Evolutionary conservation across 352 stramenopile genomes (phyloP).

Genomic region (Aphanomyces invadans): DNA sequence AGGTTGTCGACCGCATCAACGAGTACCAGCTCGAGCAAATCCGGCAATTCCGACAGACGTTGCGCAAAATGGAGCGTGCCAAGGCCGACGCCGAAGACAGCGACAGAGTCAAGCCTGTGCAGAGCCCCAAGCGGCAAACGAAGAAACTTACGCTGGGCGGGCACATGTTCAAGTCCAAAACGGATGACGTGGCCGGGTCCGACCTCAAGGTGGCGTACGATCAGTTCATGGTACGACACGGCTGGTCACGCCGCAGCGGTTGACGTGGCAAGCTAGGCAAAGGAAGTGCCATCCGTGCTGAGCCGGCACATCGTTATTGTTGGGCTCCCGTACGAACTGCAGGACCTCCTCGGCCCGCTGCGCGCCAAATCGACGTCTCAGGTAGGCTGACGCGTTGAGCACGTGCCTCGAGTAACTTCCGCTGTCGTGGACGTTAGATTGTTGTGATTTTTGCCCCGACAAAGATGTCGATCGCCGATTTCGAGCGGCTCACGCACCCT

Average conservation of each 20-base stretch:
- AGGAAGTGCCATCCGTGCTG: neutral
- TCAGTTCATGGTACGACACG: slow-evolving; percentile 17
- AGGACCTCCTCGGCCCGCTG: slow-evolving; percentile 12
- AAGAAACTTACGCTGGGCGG: slow-evolving; percentile 53
- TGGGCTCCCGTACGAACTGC: slow-evolving; percentile 11
- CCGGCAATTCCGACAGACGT: slow-evolving; percentile 63
- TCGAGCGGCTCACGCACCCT: neutral
- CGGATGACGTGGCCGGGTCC: neutral
- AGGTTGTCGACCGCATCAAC: slow-evolving; percentile 44
- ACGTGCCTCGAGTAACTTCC: neutral
- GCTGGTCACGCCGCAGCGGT: too few species aligned
- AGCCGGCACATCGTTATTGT: slow-evolving; percentile 15
- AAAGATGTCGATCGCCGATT: neutral
- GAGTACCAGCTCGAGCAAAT: slow-evolving; percentile 67
- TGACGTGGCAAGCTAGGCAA: too few species aligned
- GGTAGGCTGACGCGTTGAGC: neutral
- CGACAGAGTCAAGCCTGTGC: slow-evolving; percentile 28
- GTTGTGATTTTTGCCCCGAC: slow-evolving; percentile 12
- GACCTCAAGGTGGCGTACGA: slow-evolving; percentile 7
- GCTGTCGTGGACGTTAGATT: slow-evolving; percentile 5
- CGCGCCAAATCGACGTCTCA: neutral
- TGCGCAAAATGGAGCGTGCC: slow-evolving; percentile 46
- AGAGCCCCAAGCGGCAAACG: slow-evolving; percentile 51
- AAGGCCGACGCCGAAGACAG: slow-evolving; percentile 30
- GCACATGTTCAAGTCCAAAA: slow-evolving; percentile 26